Percentiles rank a stretch among this genome's conserved stretches.
Evolutionary conservation across 148 eudicot genomes (phyloP).

Genomic region (Cornus florida): DNA sequence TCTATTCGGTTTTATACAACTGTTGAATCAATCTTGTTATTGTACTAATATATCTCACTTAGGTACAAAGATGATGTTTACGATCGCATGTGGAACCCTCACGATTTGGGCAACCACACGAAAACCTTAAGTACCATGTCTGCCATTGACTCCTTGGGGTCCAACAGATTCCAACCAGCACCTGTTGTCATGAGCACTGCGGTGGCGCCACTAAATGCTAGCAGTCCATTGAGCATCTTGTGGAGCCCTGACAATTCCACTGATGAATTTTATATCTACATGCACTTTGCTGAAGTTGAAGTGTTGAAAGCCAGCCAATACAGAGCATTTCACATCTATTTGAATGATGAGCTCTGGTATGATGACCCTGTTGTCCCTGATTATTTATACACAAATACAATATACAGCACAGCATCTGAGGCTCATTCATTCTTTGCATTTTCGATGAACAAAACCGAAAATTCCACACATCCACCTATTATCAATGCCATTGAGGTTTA

Average conservation of each 20-base stretch:
- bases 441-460: conserved; percentile 5
- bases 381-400: conserved; percentile 10
- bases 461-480: conserved; percentile 30
- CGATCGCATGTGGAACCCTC: conserved; percentile 40
- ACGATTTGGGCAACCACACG: neutral
- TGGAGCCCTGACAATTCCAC: neutral
- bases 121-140: neutral
- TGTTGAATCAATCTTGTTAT: neutral
- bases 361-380: conserved; percentile 15
- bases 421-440: neutral
- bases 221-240: neutral
- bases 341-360: conserved; percentile 16
- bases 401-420: neutral
- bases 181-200: conserved; percentile 31
- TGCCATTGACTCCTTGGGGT: neutral
- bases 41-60: neutral
- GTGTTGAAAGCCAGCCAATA: conserved; percentile 13
- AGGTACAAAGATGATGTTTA: conserved; percentile 41
- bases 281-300: conserved; percentile 42
- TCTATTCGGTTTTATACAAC: neutral
- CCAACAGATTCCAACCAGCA: conserved; percentile 7
- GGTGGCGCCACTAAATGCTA: neutral
- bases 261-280: conserved; percentile 15
- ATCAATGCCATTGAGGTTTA: conserved; percentile 27
- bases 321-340: conserved; percentile 31